Evolutionary conservation across 1,139 yeast genomes (phyloP), one percentile per base, ranked within the genome.

Genomic region (Hansenula sp.): DNA sequence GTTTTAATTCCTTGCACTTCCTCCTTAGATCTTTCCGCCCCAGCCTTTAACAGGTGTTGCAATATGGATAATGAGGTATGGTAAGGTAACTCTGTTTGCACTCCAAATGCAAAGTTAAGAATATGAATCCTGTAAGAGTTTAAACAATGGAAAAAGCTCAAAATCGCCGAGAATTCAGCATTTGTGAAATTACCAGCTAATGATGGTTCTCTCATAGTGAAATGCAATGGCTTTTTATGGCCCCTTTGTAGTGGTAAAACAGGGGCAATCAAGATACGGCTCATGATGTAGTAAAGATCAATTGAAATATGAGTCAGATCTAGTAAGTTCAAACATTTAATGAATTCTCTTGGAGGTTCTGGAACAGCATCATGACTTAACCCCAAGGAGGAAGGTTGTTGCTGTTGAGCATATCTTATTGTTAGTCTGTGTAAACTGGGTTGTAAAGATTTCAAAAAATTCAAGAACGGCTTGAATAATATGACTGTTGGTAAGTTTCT

Each of bases 51-150:
- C 5, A 49, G 32, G 2, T 33, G 24, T 11, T 40, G 33, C 9
- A 53, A 36, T 3, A 46, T 39, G 18, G 39, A 18, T 5, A 48
- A 13, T 2, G 49, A 33, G 0, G 46, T 44, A 18, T 44, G 39
- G 13, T 46, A 43, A 2, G 44, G 43, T 2, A 50, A 24, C 36
- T 54, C 55, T 1, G 52, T 50, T 17, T 54, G 57, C 5, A 49
- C 33, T 5, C 58, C 58, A 44, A 47, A 51, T 0, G 48, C 43
- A 5, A 48, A 27, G 29, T 48, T 50, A 16, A 54, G 17, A 1
- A 47, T 39, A 1, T 13, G 32, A 5, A 54, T 42, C 1, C 35
- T 16, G 33, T 29, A 45, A 3, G 18, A 13, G 10, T 30, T 7
- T 2, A 41, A 41, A 1, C 50, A 33, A 3, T 13, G 18, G 31